A percentile compares a stretch with the other conserved stretches of the same genome.
phyloP scores from a whole-genome alignment of 148 eudicot genomes.

The Dysphania ambrosioides region DNA sequence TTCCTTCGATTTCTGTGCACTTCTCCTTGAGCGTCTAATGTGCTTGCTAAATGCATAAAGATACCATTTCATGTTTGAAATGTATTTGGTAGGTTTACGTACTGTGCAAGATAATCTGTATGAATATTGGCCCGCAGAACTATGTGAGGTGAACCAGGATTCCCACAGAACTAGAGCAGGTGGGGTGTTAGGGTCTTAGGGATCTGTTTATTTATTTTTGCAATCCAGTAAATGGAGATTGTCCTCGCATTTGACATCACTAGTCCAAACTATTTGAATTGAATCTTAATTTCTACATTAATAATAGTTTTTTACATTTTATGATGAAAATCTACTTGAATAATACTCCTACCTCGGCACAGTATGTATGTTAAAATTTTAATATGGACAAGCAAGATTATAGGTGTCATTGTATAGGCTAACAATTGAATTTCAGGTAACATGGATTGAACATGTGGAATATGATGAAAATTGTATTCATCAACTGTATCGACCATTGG shows the following conservation, averaged over 20 bases:
- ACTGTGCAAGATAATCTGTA: conserved; percentile 9
- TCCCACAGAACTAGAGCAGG: not conserved
- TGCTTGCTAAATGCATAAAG: conserved; percentile 25
- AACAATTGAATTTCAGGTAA: conserved; percentile 47
- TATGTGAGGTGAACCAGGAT: not conserved
- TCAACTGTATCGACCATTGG: conserved; percentile 46
- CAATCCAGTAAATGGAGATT: not conserved
- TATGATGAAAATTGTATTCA: conserved; percentile 54
- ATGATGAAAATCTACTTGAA: not conserved
- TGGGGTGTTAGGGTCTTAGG: no score
- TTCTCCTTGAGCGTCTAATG: conserved; percentile 24
- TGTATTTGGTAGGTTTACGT: conserved; percentile 16
- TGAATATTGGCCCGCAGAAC: not conserved
- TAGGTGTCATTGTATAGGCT: not conserved
- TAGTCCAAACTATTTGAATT: not conserved
- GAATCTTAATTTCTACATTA: not conserved
- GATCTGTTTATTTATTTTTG: no score
- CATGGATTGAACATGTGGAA: conserved; percentile 81
- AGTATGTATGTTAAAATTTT: not conserved
- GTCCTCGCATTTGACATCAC: not conserved
- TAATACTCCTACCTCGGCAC: not conserved
- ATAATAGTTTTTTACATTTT: not conserved
- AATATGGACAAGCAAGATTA: not conserved
- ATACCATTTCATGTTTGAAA: conserved; percentile 15
- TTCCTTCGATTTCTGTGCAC: conserved; percentile 25